Base-by-base conservation (phyloP, 495 filamentous ascomycete genomes). In the Tuber microsphaerosporum region DNA sequence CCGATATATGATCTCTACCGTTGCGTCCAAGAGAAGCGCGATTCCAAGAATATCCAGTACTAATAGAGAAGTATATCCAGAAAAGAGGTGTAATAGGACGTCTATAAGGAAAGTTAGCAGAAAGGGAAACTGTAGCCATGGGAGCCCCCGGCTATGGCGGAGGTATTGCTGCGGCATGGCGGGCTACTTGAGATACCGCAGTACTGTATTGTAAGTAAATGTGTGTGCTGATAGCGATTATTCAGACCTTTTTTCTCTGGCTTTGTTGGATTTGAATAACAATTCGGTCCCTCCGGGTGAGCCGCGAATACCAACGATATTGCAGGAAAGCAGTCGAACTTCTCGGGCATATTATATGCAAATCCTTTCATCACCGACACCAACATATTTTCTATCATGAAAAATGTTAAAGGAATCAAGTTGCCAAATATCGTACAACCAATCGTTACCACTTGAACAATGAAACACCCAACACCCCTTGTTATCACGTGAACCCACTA, bases 311-410 rank as follows among this genome's bases (percentile, higher is more conserved):
- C 12, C 1, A n/a, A 65, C 12, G 56, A 65, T 65, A 65, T 65
- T 65, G 56, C 26, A 31, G 10, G 8, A 17, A 14, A 31, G n/a
- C 12, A 17, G 56, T 65, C 56, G 56, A 31, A 2, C 2, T 17
- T 65, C 26, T 16, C 56, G 56, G 17, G 56, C 12, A 65, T n/a
- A 65, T 65, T 65, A 65, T 65, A 65, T 31, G 26, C 10, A 61
- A 26, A 61, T 26, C n/a, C n/a, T 14, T 26, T n/a, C 46, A 51
- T 2, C 51, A 14, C 51, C n/a, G 9, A 61, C 14, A 61, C 26
- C 56, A n/a, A 31, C 56, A 65, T 65, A 26, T 56, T 56, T 61
- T 65, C 31, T n/a, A 65, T 65, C 56, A 65, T 65, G 56, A 65
- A 65, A 10, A 31, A 26, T 31, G 56, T 65, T 31, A 31, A 65